Evolutionary conservation across 2,329 filamentous ascomycete genomes (phyloP), one percentile per base, ranked within the genome.

Genomic region (Fusarium praegraminearum): DNA sequence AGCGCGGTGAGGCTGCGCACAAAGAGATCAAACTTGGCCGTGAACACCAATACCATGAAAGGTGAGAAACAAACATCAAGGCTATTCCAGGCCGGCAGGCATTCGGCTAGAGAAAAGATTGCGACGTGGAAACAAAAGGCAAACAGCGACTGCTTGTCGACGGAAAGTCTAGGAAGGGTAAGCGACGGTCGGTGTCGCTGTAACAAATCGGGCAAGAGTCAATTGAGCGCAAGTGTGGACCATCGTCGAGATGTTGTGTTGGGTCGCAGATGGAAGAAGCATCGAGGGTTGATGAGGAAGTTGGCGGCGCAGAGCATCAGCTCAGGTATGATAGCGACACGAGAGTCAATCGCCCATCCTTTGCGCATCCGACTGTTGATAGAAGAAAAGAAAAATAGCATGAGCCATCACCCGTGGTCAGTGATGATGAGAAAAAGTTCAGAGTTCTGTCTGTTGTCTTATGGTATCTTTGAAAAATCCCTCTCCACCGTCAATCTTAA

Each of bases 401-500:
- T 38, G 28, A 36, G 33, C 49, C 49, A 52, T 30, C 49, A 41
- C 35, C 32, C 11, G 15, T 18, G 15, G 28, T 28, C 33, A 52
- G 49, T 52, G 49, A 41, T 52, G 35, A 40, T 30, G 33, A 52
- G 40, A 52, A 36, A 40, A 52, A 52, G 49, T 30, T 30, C 28
- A 52, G 40, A 35, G 35, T 52, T 52, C 49, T 50, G 47, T 50
- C 47, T 50, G 35, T 35, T 52, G 49, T 52, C 33, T 35, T 52
- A 52, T 52, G 49, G 49, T 52, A 52, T 52, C 49, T 52, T 30
- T 52, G 49, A 52, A 40, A 30, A 52, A 33, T 52, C 36, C 49
- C 49, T 52, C 35, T 40, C 49, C 49, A 52, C 35, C 49, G 36
- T 52, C 24, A 52, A 52, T 40, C 49, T 36, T 10, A 35, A 26